Percentiles rank a stretch among this genome's conserved stretches.
Evolutionary conservation across 495 filamentous ascomycete genomes (phyloP).

Genomic region (Aspergillus nidulans): DNA sequence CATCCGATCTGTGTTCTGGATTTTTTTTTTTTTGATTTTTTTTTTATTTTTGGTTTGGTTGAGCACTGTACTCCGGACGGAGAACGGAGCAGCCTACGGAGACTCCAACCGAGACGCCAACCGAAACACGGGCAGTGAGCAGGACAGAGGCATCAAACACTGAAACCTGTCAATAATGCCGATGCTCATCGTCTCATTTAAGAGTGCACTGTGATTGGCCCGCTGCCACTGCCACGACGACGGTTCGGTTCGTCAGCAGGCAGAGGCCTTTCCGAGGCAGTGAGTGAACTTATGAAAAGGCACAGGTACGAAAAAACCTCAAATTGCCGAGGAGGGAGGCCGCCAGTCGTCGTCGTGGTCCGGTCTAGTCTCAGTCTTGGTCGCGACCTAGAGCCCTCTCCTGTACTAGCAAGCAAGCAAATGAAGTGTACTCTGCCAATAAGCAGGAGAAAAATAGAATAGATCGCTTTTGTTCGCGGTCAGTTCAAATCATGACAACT

Average conservation of each 20-base stretch:
- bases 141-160: not conserved
- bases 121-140: not conserved
- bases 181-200: not conserved
- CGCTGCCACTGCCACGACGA: not conserved
- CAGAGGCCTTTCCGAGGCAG: no score
- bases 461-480: not conserved
- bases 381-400: no score
- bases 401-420: not conserved
- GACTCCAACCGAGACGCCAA: not conserved
- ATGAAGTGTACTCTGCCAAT: not conserved
- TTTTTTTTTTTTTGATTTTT: no score
- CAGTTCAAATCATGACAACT: no score
- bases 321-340: not conserved
- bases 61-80: no score
- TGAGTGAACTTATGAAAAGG: no score
- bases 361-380: not conserved
- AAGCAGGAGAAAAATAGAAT: not conserved
- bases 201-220: not conserved
- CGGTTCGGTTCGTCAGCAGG: constrained; percentile 3
- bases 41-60: no score
- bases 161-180: not conserved
- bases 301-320: not conserved
- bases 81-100: not conserved
- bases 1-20: not conserved
- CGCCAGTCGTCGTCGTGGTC: not conserved